Evolutionary conservation across 805 yeast genomes (phyloP).

Genomic region (Lachancea quebecensis): DNA sequence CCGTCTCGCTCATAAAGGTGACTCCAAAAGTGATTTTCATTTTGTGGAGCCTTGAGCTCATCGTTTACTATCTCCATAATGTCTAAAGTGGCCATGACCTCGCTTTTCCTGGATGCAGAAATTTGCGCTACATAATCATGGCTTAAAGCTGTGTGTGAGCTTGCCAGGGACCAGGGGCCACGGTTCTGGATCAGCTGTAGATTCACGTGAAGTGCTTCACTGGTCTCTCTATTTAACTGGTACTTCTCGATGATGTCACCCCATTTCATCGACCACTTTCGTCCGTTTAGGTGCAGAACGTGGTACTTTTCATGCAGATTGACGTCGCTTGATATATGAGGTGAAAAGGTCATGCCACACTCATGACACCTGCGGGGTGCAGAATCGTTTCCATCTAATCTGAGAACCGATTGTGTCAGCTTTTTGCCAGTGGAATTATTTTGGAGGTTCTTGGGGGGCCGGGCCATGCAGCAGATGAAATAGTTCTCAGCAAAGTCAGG

Average conservation of each 20-base stretch:
- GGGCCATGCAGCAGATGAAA: too few relatives aligned
- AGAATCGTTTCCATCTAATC: too few relatives aligned
- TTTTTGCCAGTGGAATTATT: too few relatives aligned
- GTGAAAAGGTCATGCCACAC: conserved; percentile 26
- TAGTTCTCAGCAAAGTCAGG: too few relatives aligned
- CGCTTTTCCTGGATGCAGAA: conserved; percentile 14
- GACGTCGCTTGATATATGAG: conserved; percentile 15
- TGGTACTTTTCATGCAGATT: conserved; percentile 46
- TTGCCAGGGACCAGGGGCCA: too few relatives aligned
- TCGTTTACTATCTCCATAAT: conserved; percentile 49
- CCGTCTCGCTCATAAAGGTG: conserved; percentile 4
- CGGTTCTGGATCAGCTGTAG: too few relatives aligned
- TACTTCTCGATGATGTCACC: conserved; percentile 19
- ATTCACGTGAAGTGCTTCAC: background rate
- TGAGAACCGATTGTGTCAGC: too few relatives aligned
- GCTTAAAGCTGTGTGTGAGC: too few relatives aligned
- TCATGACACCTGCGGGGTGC: conserved; percentile 16
- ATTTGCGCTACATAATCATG: background rate
- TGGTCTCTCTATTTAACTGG: background rate
- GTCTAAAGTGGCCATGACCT: conserved; percentile 32
- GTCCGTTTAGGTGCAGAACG: conserved; percentile 40
- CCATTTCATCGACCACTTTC: conserved; percentile 40
- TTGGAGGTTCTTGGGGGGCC: too few relatives aligned
- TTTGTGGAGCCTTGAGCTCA: conserved; percentile 53
- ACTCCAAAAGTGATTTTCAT: conserved; percentile 38